phyloP scores from a whole-genome alignment of 2,329 filamentous ascomycete species.

The Gremmenia infestans region DNA sequence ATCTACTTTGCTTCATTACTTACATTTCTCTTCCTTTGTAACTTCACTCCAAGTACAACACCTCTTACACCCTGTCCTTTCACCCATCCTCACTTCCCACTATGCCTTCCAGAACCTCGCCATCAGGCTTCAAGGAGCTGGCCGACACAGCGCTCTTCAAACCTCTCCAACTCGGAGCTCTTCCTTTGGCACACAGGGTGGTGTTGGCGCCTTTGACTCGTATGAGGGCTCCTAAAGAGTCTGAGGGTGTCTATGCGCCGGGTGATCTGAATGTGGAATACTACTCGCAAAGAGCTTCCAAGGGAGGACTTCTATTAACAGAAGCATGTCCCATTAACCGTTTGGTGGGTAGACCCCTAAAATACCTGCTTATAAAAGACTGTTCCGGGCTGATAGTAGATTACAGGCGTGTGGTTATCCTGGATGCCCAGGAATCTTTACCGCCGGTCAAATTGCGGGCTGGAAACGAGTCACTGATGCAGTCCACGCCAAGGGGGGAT shows the following conservation, averaged over 20 bases:
- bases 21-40: neutral
- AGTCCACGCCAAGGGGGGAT: slow-evolving; percentile 57
- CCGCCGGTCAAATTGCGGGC: slow-evolving; percentile 43
- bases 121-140: slow-evolving; percentile 16
- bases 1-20: too few species aligned
- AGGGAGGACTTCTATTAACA: slow-evolving; percentile 52
- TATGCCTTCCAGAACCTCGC: slow-evolving; percentile 17
- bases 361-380: slow-evolving; percentile 31
- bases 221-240: slow-evolving; percentile 15
- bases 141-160: slow-evolving; percentile 34
- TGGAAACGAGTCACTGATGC: slow-evolving; percentile 56
- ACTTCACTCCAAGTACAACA: neutral
- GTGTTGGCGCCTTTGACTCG: slow-evolving; percentile 38
- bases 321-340: slow-evolving; percentile 46
- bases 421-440: slow-evolving; percentile 52
- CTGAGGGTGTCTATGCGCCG: slow-evolving; percentile 41
- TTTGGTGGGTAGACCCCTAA: slow-evolving; percentile 25
- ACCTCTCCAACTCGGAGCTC: slow-evolving; percentile 32
- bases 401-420: slow-evolving; percentile 37
- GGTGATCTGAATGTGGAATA: slow-evolving; percentile 41
- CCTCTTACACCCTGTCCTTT: neutral
- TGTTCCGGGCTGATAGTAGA: slow-evolving; percentile 16
- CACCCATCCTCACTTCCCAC: neutral
- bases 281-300: slow-evolving; percentile 47
- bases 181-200: slow-evolving; percentile 44